Evolutionary conservation across 1,284 basidiomycete genomes (phyloP), one percentile per base, ranked within the genome.

Genomic region (Cryptococcus sp.): DNA sequence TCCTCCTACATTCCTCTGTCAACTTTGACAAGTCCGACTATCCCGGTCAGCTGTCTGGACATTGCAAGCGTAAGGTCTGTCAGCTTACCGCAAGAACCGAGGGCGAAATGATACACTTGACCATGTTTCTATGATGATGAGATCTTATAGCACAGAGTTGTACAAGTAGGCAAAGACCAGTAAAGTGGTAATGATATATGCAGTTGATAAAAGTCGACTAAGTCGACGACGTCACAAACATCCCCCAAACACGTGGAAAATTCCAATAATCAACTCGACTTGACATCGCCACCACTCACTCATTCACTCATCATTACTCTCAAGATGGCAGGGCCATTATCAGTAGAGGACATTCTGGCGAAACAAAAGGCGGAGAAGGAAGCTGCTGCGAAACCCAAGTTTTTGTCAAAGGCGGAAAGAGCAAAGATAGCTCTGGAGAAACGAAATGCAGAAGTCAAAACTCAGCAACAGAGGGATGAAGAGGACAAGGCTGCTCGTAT

Each of bases 1-100:
- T 94, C 49, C 90, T 82, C 68, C 85, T 85, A 77, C 93, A 94
- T 83, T 96, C 91, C 64, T 85, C 85, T 50, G 84, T 85, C 59
- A 97, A 83, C 67, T 92, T 85, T 39, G 89, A 90, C 76, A 97
- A 91, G 79, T 97, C 91, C n/a, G 88, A 91, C 72, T 74, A 39
- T 16, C 36, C 7, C 5, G 18, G 16, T n/a, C 14, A n/a, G 14
- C 36, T n/a, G 5, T 19, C 36, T 5, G 36, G 14, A 4, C 36
- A 11, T 11, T 28, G 28, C 11, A 28, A 11, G n/a, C n/a, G n/a
- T n/a, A 28, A 28, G 28, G 28, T 28, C 28, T 28, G 4, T 28
- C 28, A 28, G 28, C 72, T 60, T 50, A 75, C 72, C 54, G 91
- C 90, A 24, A 93, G 85, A 37, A 92, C 88, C 14, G 89, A 92